Base-by-base conservation (phyloP, 441 rosid genomes). In the Corymbia calophylla region DNA sequence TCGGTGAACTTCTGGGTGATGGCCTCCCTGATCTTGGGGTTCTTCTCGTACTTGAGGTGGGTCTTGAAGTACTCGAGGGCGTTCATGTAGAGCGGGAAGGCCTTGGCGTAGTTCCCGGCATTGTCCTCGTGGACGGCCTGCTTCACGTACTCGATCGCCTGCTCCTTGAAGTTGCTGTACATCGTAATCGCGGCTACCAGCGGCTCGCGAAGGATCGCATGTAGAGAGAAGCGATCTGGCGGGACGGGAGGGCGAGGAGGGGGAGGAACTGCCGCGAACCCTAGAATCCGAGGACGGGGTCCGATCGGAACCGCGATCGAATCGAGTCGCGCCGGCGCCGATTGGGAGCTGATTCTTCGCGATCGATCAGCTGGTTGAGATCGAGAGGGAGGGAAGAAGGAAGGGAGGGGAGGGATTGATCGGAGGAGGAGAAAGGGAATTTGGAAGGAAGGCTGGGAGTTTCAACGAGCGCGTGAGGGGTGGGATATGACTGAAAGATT, bases 141-240 rank as follows among this genome's bases (percentile, higher is more conserved):
- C 92, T 95, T 95, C 90, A 96, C 99, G 93, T 96, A 98, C 97
- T 97, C 99, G 91, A 97, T 98, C 53, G 99, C 99, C 94, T 98
- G 99, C 90, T 98, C 98, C 92, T 98, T 98, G 92, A 97, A 97
- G 94, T 98, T 97, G 99, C 99, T 98, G 92, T 98, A 98, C 99
- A 98, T 98, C 87, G 84, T 87, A n/a, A 62, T 62, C 70, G 32
- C 53, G 13, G 1, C 44, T 87, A 49, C 70, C 73, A 82, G 35
- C 49, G 8, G 86, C 32, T 29, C 62, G 48, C 9, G 35, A 13
- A 53, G n/a, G 87, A 82, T 88, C 80, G 77, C 89, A 88, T 80
- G 13, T 18, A 39, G 68, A 16, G 15, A 87, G 5, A 5, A 39
- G 44, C 44, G 44, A 39, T 39, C 44, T 39, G 44, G 44, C 44